Evolutionary conservation across 169 alveolate species (phyloP), one percentile per base, ranked within the genome.

Genomic region (Plasmodium yoelii): DNA sequence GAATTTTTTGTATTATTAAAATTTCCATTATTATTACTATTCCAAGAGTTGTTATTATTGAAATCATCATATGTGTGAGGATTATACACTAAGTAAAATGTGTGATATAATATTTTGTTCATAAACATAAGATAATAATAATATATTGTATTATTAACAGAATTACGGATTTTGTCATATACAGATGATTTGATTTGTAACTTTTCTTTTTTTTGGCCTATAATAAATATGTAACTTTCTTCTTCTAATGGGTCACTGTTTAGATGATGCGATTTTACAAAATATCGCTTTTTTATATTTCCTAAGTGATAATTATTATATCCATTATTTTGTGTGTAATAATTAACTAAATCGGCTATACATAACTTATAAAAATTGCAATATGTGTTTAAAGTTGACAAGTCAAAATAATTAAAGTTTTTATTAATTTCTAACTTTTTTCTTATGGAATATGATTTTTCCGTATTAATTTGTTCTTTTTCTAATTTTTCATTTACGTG

Each of bases 161-260:
- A 28, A 12, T 15, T 34, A 60, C 22, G n/a, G 42, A 55, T 28
- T 53, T 82, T 65, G 24, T 71, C 39, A 56, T 18, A 44, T 12
- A 44, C 1, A 18, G 51, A 39, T 70, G 73, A 46, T 53, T 26
- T 47, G 13, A 26, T 60, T 67, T 67, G 28, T 51, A 67, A 46
- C 24, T 60, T 82, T 82, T 67, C 82, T 28, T 82, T 55, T 82
- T 67, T 82, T 13, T 70, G 18, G n/a, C 90, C 90, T 57, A 18
- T 53, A 65, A 82, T 82, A 70, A 65, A 65, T 28, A 82, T 82
- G 68, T 55, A 55, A 28, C 57, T 68, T 12, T 67, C 56, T 82
- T 82, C 90, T 10, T 82, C 82, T 64, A 82, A 18, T 53, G 90
- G 90, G 47, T 82, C 90, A 34, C 90, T 82, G 55, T 82, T 82